Conservation (phyloP, 2,329 filamentous ascomycete genomes). For the Alternaria incomplexa region DNA sequence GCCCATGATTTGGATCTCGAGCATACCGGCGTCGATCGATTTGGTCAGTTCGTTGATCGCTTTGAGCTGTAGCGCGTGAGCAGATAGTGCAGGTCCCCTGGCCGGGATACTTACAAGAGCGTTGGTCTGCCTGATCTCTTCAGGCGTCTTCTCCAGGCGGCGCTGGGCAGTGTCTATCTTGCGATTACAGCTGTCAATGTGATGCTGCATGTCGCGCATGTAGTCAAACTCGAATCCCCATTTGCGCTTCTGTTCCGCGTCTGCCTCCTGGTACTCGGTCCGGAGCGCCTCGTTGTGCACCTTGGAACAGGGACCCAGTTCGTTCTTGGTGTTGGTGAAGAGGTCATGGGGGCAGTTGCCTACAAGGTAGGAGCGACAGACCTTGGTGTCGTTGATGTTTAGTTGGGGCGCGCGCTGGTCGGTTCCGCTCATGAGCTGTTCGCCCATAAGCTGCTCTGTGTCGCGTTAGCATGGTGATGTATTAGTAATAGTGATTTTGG, state of each 20-base stretch:
- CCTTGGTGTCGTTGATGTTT: constrained; percentile 87
- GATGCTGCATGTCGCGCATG: constrained; percentile 91
- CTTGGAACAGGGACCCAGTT: constrained; percentile 87
- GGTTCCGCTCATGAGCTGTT: constrained; percentile 76
- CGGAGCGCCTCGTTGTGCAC: constrained; percentile 89
- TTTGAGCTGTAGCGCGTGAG: constrained; percentile 64
- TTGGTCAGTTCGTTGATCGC: constrained; percentile 80
- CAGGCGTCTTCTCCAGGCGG: constrained; percentile 92
- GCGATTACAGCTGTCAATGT: constrained; percentile 95
- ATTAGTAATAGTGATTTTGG: not conserved
- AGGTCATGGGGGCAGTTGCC: constrained; percentile 97
- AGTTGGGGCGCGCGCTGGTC: constrained; percentile 80
- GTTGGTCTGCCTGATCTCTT: constrained; percentile 96
- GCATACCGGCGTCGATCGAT: constrained; percentile 79
- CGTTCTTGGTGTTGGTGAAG: constrained; percentile 99
- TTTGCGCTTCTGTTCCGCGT: constrained; percentile 73
- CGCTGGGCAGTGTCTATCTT: constrained; percentile 90
- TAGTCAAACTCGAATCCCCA: constrained; percentile 97
- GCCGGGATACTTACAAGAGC: constrained; percentile 63
- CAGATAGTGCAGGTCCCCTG: not conserved
- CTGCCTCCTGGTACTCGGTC: constrained; percentile 80
- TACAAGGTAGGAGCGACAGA: constrained; percentile 91
- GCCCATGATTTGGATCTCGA: constrained; percentile 85
- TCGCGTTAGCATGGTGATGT: constrained; percentile 19
- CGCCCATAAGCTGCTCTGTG: constrained; percentile 83